Evolutionary conservation across 257 asterid genomes (phyloP).

Genomic region (Lithospermum erythrorhizon): DNA sequence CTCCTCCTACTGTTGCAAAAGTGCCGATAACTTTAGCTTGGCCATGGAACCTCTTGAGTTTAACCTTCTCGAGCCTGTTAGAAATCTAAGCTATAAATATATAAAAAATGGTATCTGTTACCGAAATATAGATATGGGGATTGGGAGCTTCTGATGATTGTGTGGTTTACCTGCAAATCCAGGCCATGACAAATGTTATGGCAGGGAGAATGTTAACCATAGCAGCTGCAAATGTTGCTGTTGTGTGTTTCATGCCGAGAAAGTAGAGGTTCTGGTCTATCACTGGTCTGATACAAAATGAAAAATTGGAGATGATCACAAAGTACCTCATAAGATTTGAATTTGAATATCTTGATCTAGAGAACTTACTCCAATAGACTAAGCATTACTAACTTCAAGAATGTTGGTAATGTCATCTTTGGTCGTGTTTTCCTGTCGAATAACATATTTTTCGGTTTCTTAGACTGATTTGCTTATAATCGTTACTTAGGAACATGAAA

Average conservation of each 20-base stretch:
- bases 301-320: neutral
- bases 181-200: slow-evolving; percentile 31
- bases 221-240: slow-evolving; percentile 28
- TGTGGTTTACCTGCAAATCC: slow-evolving; percentile 21
- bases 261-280: slow-evolving; percentile 27
- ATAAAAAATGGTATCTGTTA: too few species aligned
- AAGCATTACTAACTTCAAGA: slow-evolving; percentile 42
- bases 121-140: too few species aligned
- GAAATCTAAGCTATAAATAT: neutral
- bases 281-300: slow-evolving; percentile 18
- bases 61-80: slow-evolving; percentile 57
- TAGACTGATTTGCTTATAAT: neutral
- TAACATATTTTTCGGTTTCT: neutral
- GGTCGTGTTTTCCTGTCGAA: slow-evolving; percentile 58
- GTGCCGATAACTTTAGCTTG: slow-evolving; percentile 72
- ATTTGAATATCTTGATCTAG: neutral
- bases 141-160: neutral
- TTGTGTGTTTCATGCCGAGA: slow-evolving; percentile 22
- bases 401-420: slow-evolving; percentile 43
- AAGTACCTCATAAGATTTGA: neutral
- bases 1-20: slow-evolving; percentile 50
- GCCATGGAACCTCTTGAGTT: slow-evolving; percentile 33
- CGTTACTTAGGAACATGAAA: neutral
- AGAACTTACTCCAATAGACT: slow-evolving; percentile 54
- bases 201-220: slow-evolving; percentile 29